Conservation (phyloP, 805 yeast species). For the Ascoidea tarda region DNA sequence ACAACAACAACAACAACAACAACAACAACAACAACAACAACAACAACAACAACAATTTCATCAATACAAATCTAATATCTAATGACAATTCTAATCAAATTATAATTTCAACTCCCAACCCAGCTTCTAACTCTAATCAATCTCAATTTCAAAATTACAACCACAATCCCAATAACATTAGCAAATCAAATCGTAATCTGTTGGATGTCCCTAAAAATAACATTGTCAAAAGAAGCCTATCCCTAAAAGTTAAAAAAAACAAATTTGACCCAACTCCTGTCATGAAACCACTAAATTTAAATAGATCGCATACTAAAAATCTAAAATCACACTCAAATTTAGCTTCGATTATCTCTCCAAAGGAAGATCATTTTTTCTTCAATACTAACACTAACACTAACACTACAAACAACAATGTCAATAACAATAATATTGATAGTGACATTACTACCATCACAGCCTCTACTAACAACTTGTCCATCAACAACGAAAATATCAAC, state of each 20-base stretch:
- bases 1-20: not conserved
- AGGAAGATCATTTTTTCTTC: not conserved
- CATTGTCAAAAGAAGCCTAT: no score
- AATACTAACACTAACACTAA: no score
- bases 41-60: not conserved
- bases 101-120: no score
- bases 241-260: no score
- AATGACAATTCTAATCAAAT: no score
- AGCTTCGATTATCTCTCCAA: not conserved
- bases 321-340: not conserved
- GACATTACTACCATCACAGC: not conserved
- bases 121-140: no score
- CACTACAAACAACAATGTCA: no score
- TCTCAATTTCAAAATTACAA: no score
- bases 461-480: not conserved
- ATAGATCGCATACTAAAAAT: not conserved
- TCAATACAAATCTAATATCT: no score
- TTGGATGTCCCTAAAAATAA: not conserved
- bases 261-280: not conserved
- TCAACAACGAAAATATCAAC: no score
- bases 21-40: not conserved
- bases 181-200: not conserved
- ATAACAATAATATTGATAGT: no score
- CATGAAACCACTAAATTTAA: not conserved
- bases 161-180: no score